These are phyloP conservation scores for Diplosphaera chodatii DNA, from an alignment of 139 green algal genomes.

Conservation along the genomic window DNA sequence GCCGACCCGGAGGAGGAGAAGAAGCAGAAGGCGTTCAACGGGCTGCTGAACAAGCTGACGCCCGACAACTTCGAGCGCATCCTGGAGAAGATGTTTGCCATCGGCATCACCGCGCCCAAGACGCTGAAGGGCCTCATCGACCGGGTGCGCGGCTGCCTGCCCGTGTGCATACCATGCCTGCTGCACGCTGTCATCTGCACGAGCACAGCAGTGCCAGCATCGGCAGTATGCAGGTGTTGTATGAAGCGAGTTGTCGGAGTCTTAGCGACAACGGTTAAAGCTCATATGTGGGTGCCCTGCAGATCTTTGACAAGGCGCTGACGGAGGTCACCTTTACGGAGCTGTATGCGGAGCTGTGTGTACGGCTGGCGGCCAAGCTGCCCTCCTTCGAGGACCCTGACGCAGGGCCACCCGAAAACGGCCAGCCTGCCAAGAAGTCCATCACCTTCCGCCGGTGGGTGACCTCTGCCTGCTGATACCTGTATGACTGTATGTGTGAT, in stretches of 20 bases:
- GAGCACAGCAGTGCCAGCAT: no score
- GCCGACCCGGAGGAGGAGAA: constrained; percentile 91
- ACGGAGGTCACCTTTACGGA: constrained; percentile 89
- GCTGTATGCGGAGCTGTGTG: constrained; percentile 87
- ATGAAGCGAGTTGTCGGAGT: no score
- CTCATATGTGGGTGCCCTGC: not conserved
- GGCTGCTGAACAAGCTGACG: constrained; percentile 98
- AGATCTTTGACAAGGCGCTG: constrained; percentile 98
- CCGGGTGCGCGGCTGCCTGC: constrained; percentile 30
- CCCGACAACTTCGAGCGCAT: constrained; percentile 94
- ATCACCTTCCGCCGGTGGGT: no score
- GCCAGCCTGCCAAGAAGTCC: not conserved
- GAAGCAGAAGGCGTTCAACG: constrained; percentile 86
- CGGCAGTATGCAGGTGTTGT: no score
- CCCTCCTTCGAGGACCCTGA: constrained; percentile 22
- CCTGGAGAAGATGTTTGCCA: constrained; percentile 66
- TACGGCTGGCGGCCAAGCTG: constrained; percentile 22
- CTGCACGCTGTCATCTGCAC: no score
- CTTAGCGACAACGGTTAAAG: no score
- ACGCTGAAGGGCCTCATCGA: constrained; percentile 82
- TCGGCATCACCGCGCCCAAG: constrained; percentile 67
- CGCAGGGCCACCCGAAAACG: not conserved
- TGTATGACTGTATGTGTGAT: no score
- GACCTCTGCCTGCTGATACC: no score
- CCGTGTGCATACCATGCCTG: no score